Evolutionary conservation across 169 alveolate genomes (phyloP).

Genomic region (Blepharisma undulans): DNA sequence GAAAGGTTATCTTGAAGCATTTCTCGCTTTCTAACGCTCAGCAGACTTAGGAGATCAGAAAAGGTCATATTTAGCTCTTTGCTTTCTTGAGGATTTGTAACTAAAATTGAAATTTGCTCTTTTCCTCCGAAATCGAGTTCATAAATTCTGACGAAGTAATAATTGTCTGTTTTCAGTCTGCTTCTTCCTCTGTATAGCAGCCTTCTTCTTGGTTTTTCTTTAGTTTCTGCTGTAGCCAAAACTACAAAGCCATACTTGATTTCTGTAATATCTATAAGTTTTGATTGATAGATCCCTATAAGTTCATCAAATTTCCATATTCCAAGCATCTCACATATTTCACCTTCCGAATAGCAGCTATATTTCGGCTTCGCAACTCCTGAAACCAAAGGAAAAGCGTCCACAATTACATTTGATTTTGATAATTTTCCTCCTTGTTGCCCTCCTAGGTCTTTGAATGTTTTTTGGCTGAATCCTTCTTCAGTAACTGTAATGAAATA

Average conservation of each 20-base stretch:
- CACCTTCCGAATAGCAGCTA: not conserved
- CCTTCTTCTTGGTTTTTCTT: not conserved
- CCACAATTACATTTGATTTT: not conserved
- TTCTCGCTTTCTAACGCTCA: not conserved
- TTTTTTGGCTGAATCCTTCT: not conserved
- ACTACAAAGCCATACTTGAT: not conserved
- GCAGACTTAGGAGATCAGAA: not conserved
- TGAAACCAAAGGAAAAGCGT: not conserved
- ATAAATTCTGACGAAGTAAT: not conserved
- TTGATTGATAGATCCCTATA: not conserved
- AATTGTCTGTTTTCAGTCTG: not conserved
- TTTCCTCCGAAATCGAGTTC: not conserved
- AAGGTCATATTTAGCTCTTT: not conserved
- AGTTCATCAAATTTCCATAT: not conserved
- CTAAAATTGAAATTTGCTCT: not conserved
- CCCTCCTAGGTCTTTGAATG: not conserved
- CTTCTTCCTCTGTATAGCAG: not conserved
- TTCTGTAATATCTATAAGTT: not conserved
- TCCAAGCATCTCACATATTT: not conserved
- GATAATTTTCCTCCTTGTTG: not conserved
- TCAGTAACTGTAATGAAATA: not conserved
- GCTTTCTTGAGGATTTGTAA: not conserved
- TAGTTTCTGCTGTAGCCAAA: not conserved
- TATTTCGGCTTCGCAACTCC: not conserved
- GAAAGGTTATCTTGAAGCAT: not conserved